These are phyloP conservation scores for Ophiosphaerella korrae DNA, from an alignment of 2,329 filamentous ascomycete species.

Conservation along the genomic window DNA sequence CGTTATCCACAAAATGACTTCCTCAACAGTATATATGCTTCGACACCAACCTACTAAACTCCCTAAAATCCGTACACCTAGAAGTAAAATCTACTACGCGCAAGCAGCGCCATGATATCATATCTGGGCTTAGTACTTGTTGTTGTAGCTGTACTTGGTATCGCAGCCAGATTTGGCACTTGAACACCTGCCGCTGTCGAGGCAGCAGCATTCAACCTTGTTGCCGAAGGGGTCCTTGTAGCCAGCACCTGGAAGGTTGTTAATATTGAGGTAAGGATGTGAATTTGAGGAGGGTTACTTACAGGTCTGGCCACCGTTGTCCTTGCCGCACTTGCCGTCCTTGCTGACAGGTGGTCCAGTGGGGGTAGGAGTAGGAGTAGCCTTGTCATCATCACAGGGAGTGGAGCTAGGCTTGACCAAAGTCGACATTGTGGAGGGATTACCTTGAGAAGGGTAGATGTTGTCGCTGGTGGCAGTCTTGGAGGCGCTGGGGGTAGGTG, in stretches of 20 bases:
- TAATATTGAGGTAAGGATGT: not conserved
- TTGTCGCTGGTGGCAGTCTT: not conserved
- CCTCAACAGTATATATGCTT: no score
- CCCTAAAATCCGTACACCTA: not conserved
- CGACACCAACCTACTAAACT: not conserved
- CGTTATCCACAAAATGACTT: no score
- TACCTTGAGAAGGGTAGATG: not conserved
- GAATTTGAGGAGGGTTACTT: not conserved
- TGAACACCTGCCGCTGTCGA: constrained; percentile 26
- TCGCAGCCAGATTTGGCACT: constrained; percentile 33
- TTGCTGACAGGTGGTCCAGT: constrained; percentile 18
- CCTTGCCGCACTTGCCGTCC: constrained; percentile 33
- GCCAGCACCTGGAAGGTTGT: constrained; percentile 11
- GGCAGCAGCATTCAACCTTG: constrained; percentile 33
- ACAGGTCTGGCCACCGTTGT: constrained; percentile 30
- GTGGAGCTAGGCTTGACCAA: constrained; percentile 20
- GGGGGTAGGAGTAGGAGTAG: constrained; percentile 17
- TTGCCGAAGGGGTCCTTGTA: constrained; percentile 26
- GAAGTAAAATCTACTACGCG: no score
- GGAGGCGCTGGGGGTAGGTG: not conserved
- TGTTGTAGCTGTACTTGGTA: constrained; percentile 34
- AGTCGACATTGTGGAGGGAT: not conserved
- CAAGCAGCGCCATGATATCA: not conserved
- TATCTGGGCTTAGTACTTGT: constrained; percentile 17
- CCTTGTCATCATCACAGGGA: constrained; percentile 12